Evolutionary conservation across 805 yeast genomes (phyloP), one percentile per base, ranked within the genome.

Genomic region (Candida ulmi): DNA sequence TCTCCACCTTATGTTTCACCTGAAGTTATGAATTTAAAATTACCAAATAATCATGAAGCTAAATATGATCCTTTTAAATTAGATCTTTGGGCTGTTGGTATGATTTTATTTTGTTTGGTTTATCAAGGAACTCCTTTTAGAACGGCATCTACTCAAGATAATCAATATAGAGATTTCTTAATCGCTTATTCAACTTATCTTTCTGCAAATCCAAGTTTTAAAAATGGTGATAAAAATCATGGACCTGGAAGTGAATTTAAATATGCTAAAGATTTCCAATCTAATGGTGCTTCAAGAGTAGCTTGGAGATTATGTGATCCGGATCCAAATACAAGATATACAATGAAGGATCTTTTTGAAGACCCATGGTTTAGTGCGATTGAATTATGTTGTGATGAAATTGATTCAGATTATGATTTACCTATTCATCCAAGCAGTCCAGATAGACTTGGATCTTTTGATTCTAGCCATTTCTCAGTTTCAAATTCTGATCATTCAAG

Each of bases 1-100:
- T 82, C 90, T 1, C 87, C 93, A 4, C 93, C 93, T 1, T 84
- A 82, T 58, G 76, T 82, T 11, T 78, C 91, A 5, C 93, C 95
- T 2, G 93, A 84, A 59, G 85, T 83, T 13, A 72, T 78, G 74
- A 56, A 62, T 21, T 63, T 74, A 45, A 69, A 66, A 43, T 72
- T 64, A 29, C 60, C 55, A 39, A 39, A 52, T 8, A 51, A 58
- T 39, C 53, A 57, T 37, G 57, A 50, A 17, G 53, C 56, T 23
- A 61, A 72, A 5, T 80, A 78, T 60, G 76, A 82, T 54, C 83
- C 88, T 1, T 78, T 76, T 50, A 69, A 71, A 44, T 75, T 83
- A 69, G 95, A 84, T 61, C 63, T 68, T 53, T 84, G 88, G 84
- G 78, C 85, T 1, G 58, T 84, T 29, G 95, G 93, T 23, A 70